Conservation (phyloP, 2,329 filamentous ascomycete genomes). For the Aspergillus transmontanensis region DNA sequence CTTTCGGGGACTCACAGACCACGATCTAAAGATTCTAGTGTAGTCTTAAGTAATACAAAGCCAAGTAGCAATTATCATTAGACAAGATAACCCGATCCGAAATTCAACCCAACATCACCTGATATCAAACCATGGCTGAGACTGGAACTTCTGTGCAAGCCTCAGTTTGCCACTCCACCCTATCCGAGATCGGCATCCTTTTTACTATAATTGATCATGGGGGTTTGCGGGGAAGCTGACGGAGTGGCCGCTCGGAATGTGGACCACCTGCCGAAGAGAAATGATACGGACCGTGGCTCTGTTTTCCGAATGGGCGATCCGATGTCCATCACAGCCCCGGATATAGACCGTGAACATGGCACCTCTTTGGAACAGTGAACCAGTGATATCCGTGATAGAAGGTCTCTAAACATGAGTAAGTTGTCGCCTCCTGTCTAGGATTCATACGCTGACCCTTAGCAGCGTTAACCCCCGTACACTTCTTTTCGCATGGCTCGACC, state of each 20-base stretch:
- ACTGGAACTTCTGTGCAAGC: too few species aligned
- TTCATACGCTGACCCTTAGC: not conserved
- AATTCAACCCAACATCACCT: not conserved
- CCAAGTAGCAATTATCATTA: not conserved
- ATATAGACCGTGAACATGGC: not conserved
- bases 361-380: not conserved
- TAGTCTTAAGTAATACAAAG: not conserved
- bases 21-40: not conserved
- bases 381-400: not conserved
- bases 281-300: not conserved
- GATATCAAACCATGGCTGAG: not conserved
- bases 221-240: too few species aligned
- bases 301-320: not conserved
- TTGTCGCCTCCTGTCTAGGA: not conserved
- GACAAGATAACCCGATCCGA: not conserved
- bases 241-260: not conserved
- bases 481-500: conserved; percentile 71
- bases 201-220: too few species aligned
- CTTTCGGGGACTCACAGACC: not conserved
- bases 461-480: conserved; percentile 59
- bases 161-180: not conserved
- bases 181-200: not conserved
- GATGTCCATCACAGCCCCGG: too few species aligned
- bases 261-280: not conserved
- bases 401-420: not conserved